Base-by-base conservation (phyloP, 2,329 filamentous ascomycete species). In the Bipolaris bicolor region DNA sequence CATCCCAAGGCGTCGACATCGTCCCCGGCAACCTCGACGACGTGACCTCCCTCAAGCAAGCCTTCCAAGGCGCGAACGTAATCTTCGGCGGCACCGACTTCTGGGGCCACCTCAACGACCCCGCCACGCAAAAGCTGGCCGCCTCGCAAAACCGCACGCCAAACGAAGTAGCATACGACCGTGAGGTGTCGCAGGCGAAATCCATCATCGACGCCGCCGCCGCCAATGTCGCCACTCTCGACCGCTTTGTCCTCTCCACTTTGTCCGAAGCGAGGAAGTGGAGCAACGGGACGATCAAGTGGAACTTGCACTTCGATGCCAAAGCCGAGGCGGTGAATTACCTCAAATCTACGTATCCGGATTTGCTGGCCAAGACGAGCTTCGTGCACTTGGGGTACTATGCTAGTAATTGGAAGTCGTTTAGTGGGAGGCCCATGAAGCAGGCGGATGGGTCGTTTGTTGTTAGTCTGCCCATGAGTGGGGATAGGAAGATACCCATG, bases 201-300 rank as follows among this genome's bases (percentile, higher is more conserved):
- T 18, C 72, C 76, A 7, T 81, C 9, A 77, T 79, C 9, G 72
- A 73, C 7, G 79, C 79, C 1, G 80, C 78, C 0, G 70, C 74
- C 1, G 60, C 68, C 7, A 76, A 64, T 0, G 7, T 65, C 0
- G 72, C 64, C 3, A 54, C 75, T 0, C 69, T 83, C 1, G 65
- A 80, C 44, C 77, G 79, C 40, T 81, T 77, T 57, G 66, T 82
- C 36, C 77, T 80, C 71, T 77, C 73, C 16, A 81, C 79, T 1
- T 66, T 82, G 10, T 78, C 76, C 1, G 69, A 76, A 15, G 60
- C 68, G 3, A 58, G 52, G 18, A 61, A 59, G 13, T 67, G 76
- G 22, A 74, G 71, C 6, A 58, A 65, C 1, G 78, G 79, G 1
- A 72, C 72, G 40, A 61, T 50, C 24, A 65, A 24, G 62, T 79